A percentile compares a stretch with the other conserved stretches of the same genome.
Evolutionary conservation across 805 yeast genomes (phyloP).

Genomic region (Monosporozyma aerobia): DNA sequence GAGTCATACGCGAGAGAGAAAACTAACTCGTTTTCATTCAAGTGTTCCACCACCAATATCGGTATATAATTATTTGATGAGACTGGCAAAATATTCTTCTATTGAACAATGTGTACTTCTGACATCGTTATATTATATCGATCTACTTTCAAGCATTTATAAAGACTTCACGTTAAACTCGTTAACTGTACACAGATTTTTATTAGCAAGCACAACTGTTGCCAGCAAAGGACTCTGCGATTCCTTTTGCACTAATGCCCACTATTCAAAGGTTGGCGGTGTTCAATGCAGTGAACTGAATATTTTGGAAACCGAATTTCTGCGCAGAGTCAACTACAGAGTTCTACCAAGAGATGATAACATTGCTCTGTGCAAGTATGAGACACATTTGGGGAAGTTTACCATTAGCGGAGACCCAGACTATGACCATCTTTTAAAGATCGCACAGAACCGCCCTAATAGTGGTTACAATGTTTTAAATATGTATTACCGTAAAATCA

Average conservation of each 20-base stretch:
- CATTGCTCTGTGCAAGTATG: constrained; percentile 33
- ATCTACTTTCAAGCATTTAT: constrained; percentile 67
- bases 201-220: constrained; percentile 82
- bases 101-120: constrained; percentile 76
- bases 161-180: constrained; percentile 78
- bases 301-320: constrained; percentile 79
- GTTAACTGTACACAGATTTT: constrained; percentile 85
- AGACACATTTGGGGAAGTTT: constrained; percentile 14
- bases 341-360: constrained; percentile 48
- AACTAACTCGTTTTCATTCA: constrained; percentile 82
- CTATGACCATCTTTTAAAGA: neutral
- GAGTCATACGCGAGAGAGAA: neutral
- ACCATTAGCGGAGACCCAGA: constrained; percentile 3
- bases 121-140: constrained; percentile 83
- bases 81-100: constrained; percentile 76
- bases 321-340: constrained; percentile 69
- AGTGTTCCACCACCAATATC: constrained; percentile 87
- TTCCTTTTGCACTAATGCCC: constrained; percentile 85
- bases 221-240: constrained; percentile 90
- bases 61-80: constrained; percentile 60
- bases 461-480: constrained; percentile 37
- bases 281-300: constrained; percentile 75
- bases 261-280: constrained; percentile 95
- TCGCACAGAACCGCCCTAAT: constrained; percentile 9
- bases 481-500: constrained; percentile 41